These are phyloP conservation scores for Xylariaceae sp. DNA, from an alignment of 2,329 filamentous ascomycete species.

Conservation along the genomic window DNA sequence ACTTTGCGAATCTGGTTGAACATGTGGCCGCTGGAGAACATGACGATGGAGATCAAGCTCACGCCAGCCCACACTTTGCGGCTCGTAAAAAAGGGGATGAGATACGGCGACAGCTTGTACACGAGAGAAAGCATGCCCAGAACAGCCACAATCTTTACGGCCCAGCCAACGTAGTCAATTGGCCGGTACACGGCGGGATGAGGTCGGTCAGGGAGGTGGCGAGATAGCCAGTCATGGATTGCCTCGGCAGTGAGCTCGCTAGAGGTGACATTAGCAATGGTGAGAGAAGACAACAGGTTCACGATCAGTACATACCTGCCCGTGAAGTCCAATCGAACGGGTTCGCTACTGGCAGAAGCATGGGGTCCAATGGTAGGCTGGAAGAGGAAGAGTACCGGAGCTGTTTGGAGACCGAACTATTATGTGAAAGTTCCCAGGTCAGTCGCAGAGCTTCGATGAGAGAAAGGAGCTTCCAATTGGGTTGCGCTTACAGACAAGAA, in stretches of 20 bases:
- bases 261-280: constrained; percentile 19
- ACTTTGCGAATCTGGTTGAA: constrained; percentile 98
- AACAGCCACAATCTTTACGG: constrained; percentile 60
- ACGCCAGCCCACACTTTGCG: constrained; percentile 91
- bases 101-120: constrained; percentile 68
- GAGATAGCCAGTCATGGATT: constrained; percentile 71
- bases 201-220: constrained; percentile 71
- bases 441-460: constrained; percentile 10
- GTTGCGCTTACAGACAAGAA: constrained; percentile 70
- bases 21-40: constrained; percentile 97
- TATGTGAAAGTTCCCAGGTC: constrained; percentile 4
- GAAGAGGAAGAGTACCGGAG: constrained; percentile 83
- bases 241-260: constrained; percentile 72
- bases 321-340: constrained; percentile 79
- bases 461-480: neutral
- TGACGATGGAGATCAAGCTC: constrained; percentile 79
- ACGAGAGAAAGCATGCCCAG: constrained; percentile 65
- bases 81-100: constrained; percentile 78
- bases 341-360: constrained; percentile 63
- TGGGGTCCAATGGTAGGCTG: constrained; percentile 77
- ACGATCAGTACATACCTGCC: constrained; percentile 54
- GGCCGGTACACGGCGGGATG: constrained; percentile 77
- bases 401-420: constrained; percentile 88
- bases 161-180: constrained; percentile 77
- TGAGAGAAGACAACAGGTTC: constrained; percentile 2